These are phyloP conservation scores for Drosera spatulata DNA, from an alignment of 179 eudicot genomes.

Conservation along the genomic window DNA sequence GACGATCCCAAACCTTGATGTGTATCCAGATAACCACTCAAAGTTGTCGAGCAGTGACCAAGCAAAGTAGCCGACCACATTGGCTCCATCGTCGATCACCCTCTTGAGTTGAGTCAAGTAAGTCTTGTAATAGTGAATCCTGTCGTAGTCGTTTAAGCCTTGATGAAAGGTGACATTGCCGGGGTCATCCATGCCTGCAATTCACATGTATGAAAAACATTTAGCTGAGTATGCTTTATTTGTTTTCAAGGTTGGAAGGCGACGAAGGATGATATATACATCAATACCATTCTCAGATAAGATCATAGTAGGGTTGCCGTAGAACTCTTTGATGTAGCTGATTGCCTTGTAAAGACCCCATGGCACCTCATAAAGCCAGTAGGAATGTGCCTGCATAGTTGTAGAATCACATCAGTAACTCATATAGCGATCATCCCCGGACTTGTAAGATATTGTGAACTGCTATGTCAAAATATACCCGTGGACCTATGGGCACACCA, in stretches of 20 bases:
- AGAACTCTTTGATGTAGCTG: slow-evolving; percentile 50
- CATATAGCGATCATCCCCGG: neutral
- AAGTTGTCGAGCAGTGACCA: slow-evolving; percentile 81
- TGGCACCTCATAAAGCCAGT: slow-evolving; percentile 91
- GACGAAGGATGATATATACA: neutral
- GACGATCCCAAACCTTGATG: slow-evolving; percentile 70
- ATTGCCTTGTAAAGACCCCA: slow-evolving; percentile 88
- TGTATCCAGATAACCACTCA: slow-evolving; percentile 66
- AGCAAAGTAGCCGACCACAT: slow-evolving; percentile 63
- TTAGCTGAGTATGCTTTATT: too few relatives aligned
- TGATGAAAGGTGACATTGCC: slow-evolving; percentile 46
- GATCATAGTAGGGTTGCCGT: slow-evolving; percentile 65
- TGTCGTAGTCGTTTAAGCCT: slow-evolving; percentile 38
- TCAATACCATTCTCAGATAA: slow-evolving; percentile 65
- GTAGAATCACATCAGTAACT: neutral
- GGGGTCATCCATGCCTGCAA: slow-evolving; percentile 78
- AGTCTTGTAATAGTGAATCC: slow-evolving; percentile 59
- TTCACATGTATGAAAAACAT: too few relatives aligned
- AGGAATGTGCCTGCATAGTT: slow-evolving; percentile 52
- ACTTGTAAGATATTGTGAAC: neutral
- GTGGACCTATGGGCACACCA: slow-evolving; percentile 51
- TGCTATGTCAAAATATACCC: slow-evolving; percentile 12
- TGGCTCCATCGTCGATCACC: slow-evolving; percentile 67
- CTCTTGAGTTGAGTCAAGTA: slow-evolving; percentile 47
- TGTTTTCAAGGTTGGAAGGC: too few relatives aligned